phyloP scores from a whole-genome alignment of 805 yeast genomes.

The Cyberlindnera saturnus region DNA sequence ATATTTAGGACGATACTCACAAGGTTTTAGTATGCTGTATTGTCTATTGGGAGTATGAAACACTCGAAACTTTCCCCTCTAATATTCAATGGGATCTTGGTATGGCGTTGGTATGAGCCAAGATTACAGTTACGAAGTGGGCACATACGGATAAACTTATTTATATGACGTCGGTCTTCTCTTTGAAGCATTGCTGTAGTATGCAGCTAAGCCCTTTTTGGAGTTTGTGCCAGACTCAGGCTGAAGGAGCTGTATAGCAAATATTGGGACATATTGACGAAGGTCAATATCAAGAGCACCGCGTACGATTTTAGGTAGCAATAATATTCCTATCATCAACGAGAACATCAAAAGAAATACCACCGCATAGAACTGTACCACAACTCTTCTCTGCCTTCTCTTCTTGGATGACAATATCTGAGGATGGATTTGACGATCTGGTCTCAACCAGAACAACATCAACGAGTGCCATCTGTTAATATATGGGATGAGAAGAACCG shows the following conservation, averaged over 20 bases:
- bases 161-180: neutral
- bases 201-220: conserved; percentile 19
- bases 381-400: conserved; percentile 31
- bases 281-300: conserved; percentile 34
- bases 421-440: conserved; percentile 42
- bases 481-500: conserved; percentile 49
- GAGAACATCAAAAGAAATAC: conserved; percentile 29
- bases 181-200: conserved; percentile 9
- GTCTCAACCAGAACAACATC: conserved; percentile 55
- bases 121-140: no score
- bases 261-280: conserved; percentile 34
- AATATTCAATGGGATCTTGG: no score
- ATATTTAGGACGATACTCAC: no score
- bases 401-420: conserved; percentile 39
- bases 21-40: no score
- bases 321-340: conserved; percentile 28
- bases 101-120: no score
- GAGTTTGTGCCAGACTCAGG: conserved; percentile 29
- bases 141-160: neutral
- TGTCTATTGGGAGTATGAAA: no score
- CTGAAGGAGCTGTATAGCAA: conserved; percentile 31
- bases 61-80: no score
- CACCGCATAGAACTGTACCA: conserved; percentile 28
- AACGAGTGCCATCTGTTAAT: conserved; percentile 53
- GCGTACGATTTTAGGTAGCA: conserved; percentile 34